phyloP scores from a whole-genome alignment of 2,329 filamentous ascomycete genomes.

The Ascochyta koolunga region DNA sequence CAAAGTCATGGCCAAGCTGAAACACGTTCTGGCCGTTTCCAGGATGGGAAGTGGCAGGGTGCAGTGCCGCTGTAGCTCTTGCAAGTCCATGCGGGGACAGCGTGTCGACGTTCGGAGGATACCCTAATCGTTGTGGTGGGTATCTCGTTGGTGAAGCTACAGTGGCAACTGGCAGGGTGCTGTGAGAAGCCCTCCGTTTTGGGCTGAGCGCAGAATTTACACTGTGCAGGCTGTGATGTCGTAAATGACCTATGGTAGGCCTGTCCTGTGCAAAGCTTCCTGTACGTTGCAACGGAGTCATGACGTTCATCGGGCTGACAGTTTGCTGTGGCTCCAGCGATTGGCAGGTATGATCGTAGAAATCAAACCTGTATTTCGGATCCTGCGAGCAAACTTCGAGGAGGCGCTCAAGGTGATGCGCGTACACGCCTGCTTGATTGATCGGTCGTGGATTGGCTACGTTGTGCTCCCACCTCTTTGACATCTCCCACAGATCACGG shows the following conservation, averaged over 20 bases:
- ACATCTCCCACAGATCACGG: slow-evolving; percentile 37
- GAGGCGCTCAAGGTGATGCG: slow-evolving; percentile 32
- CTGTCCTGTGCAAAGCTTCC: slow-evolving; percentile 12
- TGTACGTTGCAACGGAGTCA: slow-evolving; percentile 23
- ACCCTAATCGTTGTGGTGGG: background rate
- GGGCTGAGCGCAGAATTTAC: slow-evolving; percentile 24
- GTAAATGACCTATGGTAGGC: background rate
- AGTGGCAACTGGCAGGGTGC: background rate
- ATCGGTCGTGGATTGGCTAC: background rate
- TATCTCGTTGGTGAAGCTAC: too few species aligned
- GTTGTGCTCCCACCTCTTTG: slow-evolving; percentile 29
- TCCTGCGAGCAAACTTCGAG: slow-evolving; percentile 29
- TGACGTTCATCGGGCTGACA: slow-evolving; percentile 22
- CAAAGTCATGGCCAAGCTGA: background rate
- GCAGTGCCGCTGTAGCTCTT: background rate
- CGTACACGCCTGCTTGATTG: slow-evolving; percentile 38
- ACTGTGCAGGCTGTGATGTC: slow-evolving; percentile 25
- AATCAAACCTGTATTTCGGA: slow-evolving; percentile 31
- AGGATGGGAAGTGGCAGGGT: background rate
- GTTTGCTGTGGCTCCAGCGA: slow-evolving; percentile 24
- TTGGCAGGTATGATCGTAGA: slow-evolving; percentile 42
- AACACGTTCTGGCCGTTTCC: slow-evolving; percentile 9
- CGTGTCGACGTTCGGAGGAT: background rate
- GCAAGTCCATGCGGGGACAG: background rate
- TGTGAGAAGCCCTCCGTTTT: slow-evolving; percentile 11